These are phyloP conservation scores for Pythium biforme DNA, from an alignment of 352 stramenopile species.

Conservation along the genomic window DNA sequence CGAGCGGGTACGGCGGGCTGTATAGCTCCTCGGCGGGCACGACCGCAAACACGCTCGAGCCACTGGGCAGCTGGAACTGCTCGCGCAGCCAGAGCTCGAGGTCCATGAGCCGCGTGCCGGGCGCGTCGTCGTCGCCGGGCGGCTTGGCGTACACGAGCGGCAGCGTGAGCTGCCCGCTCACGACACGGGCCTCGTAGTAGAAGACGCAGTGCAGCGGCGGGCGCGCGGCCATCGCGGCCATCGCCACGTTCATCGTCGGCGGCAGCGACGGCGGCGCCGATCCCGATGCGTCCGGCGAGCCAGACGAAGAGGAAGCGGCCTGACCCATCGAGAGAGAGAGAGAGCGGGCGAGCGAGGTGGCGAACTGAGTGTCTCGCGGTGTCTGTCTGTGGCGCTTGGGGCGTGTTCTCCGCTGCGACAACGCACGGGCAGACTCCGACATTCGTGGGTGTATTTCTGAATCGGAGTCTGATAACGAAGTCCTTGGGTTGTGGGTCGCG, in stretches of 20 bases:
- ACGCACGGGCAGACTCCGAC: slow-evolving; percentile 11
- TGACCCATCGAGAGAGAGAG: slow-evolving; percentile 18
- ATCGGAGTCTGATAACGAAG: slow-evolving; percentile 12
- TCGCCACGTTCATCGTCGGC: slow-evolving; percentile 6
- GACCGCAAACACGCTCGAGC: slow-evolving; percentile 73
- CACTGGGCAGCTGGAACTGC: slow-evolving; percentile 49
- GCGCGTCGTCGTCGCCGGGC: slow-evolving; percentile 16
- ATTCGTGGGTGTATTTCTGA: slow-evolving; percentile 15
- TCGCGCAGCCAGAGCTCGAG: slow-evolving; percentile 72
- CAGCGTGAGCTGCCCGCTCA: slow-evolving; percentile 52
- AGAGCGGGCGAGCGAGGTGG: not conserved
- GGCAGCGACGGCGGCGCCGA: not conserved
- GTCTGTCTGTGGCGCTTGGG: too few species aligned
- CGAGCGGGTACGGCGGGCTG: slow-evolving; percentile 69
- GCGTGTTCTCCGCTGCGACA: too few species aligned
- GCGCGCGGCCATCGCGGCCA: slow-evolving; percentile 33
- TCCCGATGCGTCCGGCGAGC: not conserved
- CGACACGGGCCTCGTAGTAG: slow-evolving; percentile 55
- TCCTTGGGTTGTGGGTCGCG: not conserved
- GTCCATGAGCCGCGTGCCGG: slow-evolving; percentile 63
- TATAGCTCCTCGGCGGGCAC: slow-evolving; percentile 76
- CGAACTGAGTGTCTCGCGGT: too few species aligned
- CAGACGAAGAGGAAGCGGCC: slow-evolving; percentile 4
- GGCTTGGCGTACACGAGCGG: slow-evolving; percentile 64
- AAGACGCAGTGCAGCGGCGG: slow-evolving; percentile 70